phyloP scores from a whole-genome alignment of 495 filamentous ascomycete genomes.

The Trichoderma parareesei region DNA sequence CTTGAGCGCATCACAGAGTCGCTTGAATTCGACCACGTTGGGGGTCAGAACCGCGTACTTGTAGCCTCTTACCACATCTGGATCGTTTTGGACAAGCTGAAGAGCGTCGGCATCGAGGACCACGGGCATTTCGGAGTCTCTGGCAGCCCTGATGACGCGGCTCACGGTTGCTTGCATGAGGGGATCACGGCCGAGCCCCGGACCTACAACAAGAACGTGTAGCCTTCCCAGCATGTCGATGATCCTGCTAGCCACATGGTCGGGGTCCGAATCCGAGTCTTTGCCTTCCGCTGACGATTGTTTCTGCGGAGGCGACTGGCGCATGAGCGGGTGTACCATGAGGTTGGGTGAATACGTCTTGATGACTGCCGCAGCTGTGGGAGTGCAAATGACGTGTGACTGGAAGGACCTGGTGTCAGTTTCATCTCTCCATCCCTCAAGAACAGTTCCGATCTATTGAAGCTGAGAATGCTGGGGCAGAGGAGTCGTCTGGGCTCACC shows the following conservation, averaged over 20 bases:
- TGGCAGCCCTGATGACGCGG: slow-evolving; percentile 70
- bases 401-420: slow-evolving; percentile 23
- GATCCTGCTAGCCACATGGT: slow-evolving; percentile 58
- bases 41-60: slow-evolving; percentile 83
- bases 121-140: slow-evolving; percentile 64
- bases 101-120: slow-evolving; percentile 92
- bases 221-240: slow-evolving; percentile 75
- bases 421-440: not conserved
- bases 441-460: not conserved
- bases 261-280: slow-evolving; percentile 40
- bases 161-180: slow-evolving; percentile 84
- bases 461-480: slow-evolving; percentile 11
- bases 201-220: slow-evolving; percentile 89
- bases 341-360: slow-evolving; percentile 97
- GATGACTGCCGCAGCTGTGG: slow-evolving; percentile 78
- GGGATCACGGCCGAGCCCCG: slow-evolving; percentile 80
- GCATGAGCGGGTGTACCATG: slow-evolving; percentile 97
- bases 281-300: slow-evolving; percentile 29
- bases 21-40: slow-evolving; percentile 86
- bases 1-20: slow-evolving; percentile 65
- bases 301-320: slow-evolving; percentile 51
- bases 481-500: slow-evolving; percentile 36
- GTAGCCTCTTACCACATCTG: slow-evolving; percentile 72
- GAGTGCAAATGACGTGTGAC: slow-evolving; percentile 96
- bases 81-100: slow-evolving; percentile 63